Base-by-base conservation (phyloP, 2,329 filamentous ascomycete genomes). In the Trichoderma gracile region DNA sequence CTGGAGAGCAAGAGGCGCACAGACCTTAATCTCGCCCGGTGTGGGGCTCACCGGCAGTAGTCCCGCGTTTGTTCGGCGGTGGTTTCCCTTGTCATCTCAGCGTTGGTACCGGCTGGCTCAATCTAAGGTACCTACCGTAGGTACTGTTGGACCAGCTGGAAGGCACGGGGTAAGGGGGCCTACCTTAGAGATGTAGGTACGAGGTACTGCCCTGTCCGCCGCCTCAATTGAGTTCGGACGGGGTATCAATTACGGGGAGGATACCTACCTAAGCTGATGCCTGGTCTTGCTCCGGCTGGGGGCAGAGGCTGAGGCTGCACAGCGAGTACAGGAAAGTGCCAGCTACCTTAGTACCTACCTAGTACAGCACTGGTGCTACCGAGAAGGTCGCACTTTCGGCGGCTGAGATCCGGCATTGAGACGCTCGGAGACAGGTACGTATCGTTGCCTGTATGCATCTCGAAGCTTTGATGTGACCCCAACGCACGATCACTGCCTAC, bases 11-110 rank as follows among this genome's bases (percentile, higher is more conserved):
- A 45, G 27, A 54, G 17, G 33, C 46, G 38, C 60, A 56, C 42
- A 49, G 30, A 49, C 52, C 59, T 63, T 46, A 40, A 63, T 63
- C 60, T 56, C 25, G 52, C 33, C 52, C 27, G 60, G 50, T n/a
- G 63, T 55, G 40, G 63, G 49, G 56, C 56, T 46, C 21, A 23
- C 63, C 63, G 63, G 63, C 57, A 65, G 58, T 61, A 47, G 56
- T 50, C 19, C 63, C 63, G 63, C 50, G 52, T 65, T 61, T 65
- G 57, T 38, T 61, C 47, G 59, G 45, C 30, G 56, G 59, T 61
- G 38, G 58, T 40, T 62, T 53, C 38, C 38, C 49, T 62, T 38
- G 49, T 54, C 38, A 38, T 61, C 38, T 52, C 21, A 47, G 42
- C 19, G 47, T n/a, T 40, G 30, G 42, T 55, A 50, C 25, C 9